Evolutionary conservation across 345 rosid genomes (phyloP).

Genomic region (Melaleuca quinquenervia): DNA sequence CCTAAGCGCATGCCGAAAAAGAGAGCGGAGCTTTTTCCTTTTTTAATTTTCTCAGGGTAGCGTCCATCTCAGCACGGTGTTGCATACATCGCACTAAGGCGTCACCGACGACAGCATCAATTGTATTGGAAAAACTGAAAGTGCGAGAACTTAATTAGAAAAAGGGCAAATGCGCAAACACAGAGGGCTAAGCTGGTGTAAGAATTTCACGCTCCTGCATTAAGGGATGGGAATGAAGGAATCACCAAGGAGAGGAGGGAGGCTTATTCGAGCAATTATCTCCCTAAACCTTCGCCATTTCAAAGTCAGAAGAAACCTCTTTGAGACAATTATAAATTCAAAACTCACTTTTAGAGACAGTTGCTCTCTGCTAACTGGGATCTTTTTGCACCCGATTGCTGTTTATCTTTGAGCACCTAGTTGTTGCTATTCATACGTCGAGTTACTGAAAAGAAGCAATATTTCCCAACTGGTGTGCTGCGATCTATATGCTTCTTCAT

Average conservation of each 20-base stretch:
- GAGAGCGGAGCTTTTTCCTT: too few relatives aligned
- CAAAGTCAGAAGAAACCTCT: neutral
- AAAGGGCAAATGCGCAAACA: neutral
- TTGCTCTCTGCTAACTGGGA: neutral
- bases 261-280: neutral
- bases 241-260: neutral
- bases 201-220: neutral
- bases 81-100: neutral
- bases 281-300: neutral
- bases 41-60: neutral
- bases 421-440: neutral
- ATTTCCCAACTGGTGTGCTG: neutral
- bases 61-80: neutral
- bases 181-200: neutral
- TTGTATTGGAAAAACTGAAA: neutral
- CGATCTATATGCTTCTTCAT: neutral
- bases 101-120: neutral
- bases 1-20: neutral
- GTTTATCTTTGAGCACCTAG: neutral
- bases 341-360: neutral
- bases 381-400: neutral
- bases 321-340: neutral
- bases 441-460: neutral
- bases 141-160: neutral
- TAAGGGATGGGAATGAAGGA: neutral